A percentile compares a stretch with the other conserved stretches of the same genome.
phyloP scores from a whole-genome alignment of 495 filamentous ascomycete genomes.

The Thozetella sp. region DNA sequence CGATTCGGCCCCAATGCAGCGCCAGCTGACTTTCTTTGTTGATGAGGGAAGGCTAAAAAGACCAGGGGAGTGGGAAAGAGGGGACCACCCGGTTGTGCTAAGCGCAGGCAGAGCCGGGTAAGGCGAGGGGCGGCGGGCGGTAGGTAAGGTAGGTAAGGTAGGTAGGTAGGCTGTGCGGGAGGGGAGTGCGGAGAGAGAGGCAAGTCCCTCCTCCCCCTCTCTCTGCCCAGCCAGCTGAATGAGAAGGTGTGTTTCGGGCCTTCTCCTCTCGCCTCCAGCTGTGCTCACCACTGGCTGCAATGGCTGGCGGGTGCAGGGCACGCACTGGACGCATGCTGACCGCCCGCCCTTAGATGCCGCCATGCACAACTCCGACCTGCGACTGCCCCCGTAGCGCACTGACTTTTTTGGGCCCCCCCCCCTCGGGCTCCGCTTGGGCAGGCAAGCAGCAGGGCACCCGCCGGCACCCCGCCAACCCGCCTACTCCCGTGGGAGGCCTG shows the following conservation, averaged over 20 bases:
- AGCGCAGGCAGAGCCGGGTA: neutral
- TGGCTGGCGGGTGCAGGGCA: too few species aligned
- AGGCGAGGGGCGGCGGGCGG: neutral
- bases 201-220: neutral
- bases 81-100: neutral
- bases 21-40: neutral
- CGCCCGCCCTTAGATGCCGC: too few species aligned
- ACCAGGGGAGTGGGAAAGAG: neutral
- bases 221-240: neutral
- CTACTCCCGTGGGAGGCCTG: neutral
- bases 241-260: conserved; percentile 2
- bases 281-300: neutral
- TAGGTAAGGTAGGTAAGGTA: too few species aligned
- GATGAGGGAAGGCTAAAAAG: neutral
- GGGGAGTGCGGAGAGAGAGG: neutral
- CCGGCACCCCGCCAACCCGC: neutral
- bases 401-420: neutral
- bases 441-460: neutral
- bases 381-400: neutral
- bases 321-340: too few species aligned
- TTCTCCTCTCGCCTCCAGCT: neutral
- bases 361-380: too few species aligned
- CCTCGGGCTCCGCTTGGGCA: neutral
- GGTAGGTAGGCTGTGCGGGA: too few species aligned
- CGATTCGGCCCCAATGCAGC: neutral